These are phyloP conservation scores for Monosporascus sp. DNA, from an alignment of 2,329 filamentous ascomycete genomes.

Conservation along the genomic window DNA sequence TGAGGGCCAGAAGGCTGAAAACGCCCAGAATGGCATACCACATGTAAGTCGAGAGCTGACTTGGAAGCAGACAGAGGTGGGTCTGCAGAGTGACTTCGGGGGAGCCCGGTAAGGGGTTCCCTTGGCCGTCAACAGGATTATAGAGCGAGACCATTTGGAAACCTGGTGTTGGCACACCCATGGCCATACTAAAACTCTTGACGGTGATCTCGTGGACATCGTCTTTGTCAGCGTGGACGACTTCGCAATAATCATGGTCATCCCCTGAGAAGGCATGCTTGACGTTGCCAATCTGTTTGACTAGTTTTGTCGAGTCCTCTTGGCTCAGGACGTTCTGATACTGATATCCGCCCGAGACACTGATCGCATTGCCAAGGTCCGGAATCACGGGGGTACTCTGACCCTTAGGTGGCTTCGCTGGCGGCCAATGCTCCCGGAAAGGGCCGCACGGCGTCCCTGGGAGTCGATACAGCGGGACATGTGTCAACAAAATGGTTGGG, in stretches of 20 bases:
- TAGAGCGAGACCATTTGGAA: constrained; percentile 86
- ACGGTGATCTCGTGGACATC: constrained; percentile 81
- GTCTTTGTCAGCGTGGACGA: constrained; percentile 68
- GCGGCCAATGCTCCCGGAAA: constrained; percentile 76
- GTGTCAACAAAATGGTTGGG: constrained; percentile 82
- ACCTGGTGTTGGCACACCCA: constrained; percentile 85
- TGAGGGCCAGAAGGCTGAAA: constrained; percentile 44
- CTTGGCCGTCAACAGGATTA: constrained; percentile 72
- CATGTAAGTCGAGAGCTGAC: constrained; percentile 79
- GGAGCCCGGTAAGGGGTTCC: constrained; percentile 39
- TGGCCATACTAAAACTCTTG: constrained; percentile 92
- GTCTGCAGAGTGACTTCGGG: constrained; percentile 67
- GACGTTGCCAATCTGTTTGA: constrained; percentile 76
- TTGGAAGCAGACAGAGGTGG: constrained; percentile 84
- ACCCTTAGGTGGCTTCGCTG: constrained; percentile 55
- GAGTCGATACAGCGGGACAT: constrained; percentile 82
- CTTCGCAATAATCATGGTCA: constrained; percentile 95
- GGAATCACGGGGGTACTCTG: constrained; percentile 47
- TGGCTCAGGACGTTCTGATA: constrained; percentile 91
- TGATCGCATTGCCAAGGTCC: constrained; percentile 74
- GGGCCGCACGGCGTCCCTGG: constrained; percentile 85
- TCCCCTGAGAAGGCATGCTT: constrained; percentile 89
- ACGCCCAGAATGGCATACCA: constrained; percentile 64
- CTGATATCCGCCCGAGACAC: constrained; percentile 76
- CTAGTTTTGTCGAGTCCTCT: constrained; percentile 67